Base-by-base conservation (phyloP, 1,139 yeast species). In the Chernovozyma sophiae-reginae region DNA sequence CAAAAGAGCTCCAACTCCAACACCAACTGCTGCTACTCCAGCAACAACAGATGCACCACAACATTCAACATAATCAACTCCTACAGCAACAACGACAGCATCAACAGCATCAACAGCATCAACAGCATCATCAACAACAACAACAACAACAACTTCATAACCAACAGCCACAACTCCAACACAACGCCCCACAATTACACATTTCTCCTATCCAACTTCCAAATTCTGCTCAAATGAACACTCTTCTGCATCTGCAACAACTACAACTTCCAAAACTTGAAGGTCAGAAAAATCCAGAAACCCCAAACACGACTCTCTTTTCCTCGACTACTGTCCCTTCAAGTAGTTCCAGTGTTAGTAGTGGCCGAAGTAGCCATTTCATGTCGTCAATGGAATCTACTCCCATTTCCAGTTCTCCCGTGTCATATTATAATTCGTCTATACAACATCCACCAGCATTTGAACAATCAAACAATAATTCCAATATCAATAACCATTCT, bases 41-140 rank as follows among this genome's bases (percentile, higher is more conserved):
- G 10, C 23, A 20, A 20, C 23, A 20, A 20, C 23, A 20, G 23
- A 6, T 7, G 10, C n/a, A n/a, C n/a, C n/a, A n/a, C n/a, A n/a
- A n/a, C n/a, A n/a, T n/a, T n/a, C n/a, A n/a, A n/a, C n/a, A n/a
- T n/a, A n/a, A n/a, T n/a, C n/a, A n/a, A n/a, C n/a, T n/a, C n/a
- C n/a, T n/a, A 16, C 42, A 36, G 13, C 39, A 33, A 20, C 24
- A 12, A 3, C 50, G 40, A 20, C 44, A 32, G 5, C 45, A 34
- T 30, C 38, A 28, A 22, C 35, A 26, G 18, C 23, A 20, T 7
- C 23, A 20, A 20, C 23, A 20, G 23, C 23, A 20, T 7, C 23
- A 20, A 20, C 23, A 20, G 23, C 23, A 20, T 20, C 23, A 20
- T 7, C 23, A 20, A 20, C 23, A 20, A 20, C 23, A 20, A 20